phyloP scores from a whole-genome alignment of 306 rosid species.

The Cercis canadensis region DNA sequence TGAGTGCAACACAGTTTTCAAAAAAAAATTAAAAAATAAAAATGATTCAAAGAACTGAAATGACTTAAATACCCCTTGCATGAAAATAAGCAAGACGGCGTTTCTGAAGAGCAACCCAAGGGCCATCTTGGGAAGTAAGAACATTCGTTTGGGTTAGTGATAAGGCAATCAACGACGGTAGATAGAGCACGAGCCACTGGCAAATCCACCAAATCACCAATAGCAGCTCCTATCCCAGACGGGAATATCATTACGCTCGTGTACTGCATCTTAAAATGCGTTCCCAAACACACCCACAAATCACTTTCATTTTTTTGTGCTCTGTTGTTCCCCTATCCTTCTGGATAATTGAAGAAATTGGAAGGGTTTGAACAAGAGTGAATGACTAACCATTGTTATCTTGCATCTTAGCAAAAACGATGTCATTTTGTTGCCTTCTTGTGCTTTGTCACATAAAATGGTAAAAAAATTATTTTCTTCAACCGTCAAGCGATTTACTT shows the following conservation, averaged over 20 bases:
- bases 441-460: too few relatives aligned
- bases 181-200: conserved; percentile 87
- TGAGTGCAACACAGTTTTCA: too few relatives aligned
- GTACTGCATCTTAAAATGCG: conserved; percentile 70
- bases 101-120: background rate
- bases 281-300: conserved; percentile 24
- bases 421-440: too few relatives aligned
- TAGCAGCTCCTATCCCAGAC: conserved; percentile 81
- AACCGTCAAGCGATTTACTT: too few relatives aligned
- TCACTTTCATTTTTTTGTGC: background rate
- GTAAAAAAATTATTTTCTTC: too few relatives aligned
- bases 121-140: conserved; percentile 13
- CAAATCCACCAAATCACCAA: conserved; percentile 85
- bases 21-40: too few relatives aligned
- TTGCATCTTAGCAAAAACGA: too few relatives aligned
- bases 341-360: background rate
- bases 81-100: background rate
- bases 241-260: conserved; percentile 88
- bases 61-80: background rate
- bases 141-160: conserved; percentile 79
- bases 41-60: background rate
- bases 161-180: conserved; percentile 82
- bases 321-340: background rate
- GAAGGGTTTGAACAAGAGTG: background rate
- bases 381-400: conserved; percentile 58